Base-by-base conservation (phyloP, 2,329 filamentous ascomycete genomes). In the Neonectria sp. region DNA sequence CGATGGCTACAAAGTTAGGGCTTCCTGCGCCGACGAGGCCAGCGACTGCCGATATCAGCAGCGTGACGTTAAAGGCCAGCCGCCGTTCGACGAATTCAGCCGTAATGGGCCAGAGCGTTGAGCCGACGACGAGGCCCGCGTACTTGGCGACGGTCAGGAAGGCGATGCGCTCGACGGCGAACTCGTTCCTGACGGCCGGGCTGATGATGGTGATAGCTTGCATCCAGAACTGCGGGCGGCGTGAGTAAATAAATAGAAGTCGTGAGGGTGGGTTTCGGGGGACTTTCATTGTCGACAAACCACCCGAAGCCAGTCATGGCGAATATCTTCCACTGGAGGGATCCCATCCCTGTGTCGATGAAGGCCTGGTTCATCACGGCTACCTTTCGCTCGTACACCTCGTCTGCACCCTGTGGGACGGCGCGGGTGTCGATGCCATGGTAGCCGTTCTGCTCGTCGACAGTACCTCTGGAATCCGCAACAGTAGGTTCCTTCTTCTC, bases 151-250 rank as follows among this genome's bases (percentile, higher is more conserved):
- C n/a, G n/a, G n/a, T n/a, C n/a, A n/a, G n/a, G n/a, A n/a, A n/a
- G n/a, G n/a, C n/a, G n/a, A n/a, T n/a, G n/a, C n/a, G n/a, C n/a
- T n/a, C n/a, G n/a, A n/a, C n/a, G n/a, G n/a, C n/a, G n/a, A n/a
- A n/a, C n/a, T n/a, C n/a, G n/a, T n/a, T n/a, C n/a, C n/a, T n/a
- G n/a, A n/a, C n/a, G n/a, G n/a, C n/a, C 81, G 1, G 82, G 81
- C 69, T 73, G 55, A 78, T 75, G 55, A 75, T 74, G 40, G 72
- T 76, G 57, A 78, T 75, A 24, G 75, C 75, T 68, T 77, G 76
- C 69, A 75, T 76, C 76, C 72, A 77, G 53, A 74, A 71, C 62
- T 60, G 27, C 6, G 9, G 9, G 31, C 11, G 17, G 73, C n/a
- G n/a, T n/a, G n/a, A n/a, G n/a, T n/a, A n/a, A n/a, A n/a, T n/a